Conservation (phyloP, 1,139 yeast species). For the Protomyces inundatus region DNA sequence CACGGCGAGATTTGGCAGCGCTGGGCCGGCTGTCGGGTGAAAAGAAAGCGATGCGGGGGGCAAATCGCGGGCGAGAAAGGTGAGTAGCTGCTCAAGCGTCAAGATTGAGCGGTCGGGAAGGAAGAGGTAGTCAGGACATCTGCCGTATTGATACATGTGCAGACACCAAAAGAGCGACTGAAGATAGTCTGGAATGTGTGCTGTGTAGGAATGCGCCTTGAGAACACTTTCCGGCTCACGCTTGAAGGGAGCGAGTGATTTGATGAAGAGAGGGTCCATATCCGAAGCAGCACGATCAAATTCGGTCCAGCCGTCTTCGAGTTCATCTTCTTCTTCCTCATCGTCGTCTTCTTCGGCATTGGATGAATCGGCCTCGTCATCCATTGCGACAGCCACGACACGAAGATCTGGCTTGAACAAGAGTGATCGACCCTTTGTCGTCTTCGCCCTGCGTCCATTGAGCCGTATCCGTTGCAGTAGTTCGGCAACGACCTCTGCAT, state of each 20-base stretch:
- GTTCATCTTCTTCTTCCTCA: conserved; percentile 7
- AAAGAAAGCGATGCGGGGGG: not conserved
- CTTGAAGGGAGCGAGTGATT: not conserved
- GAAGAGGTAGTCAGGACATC: conserved; percentile 11
- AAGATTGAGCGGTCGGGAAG: conserved; percentile 1
- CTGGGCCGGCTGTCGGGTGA: not conserved
- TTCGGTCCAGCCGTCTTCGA: not conserved
- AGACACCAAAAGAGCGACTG: conserved; percentile 15
- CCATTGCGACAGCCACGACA: conserved; percentile 8
- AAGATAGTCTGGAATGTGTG: conserved; percentile 4
- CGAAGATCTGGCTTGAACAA: conserved; percentile 2
- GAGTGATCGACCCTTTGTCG: not conserved
- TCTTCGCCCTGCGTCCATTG: not conserved
- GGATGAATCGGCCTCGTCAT: conserved; percentile 10
- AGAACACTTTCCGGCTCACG: not conserved
- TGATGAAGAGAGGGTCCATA: not conserved
- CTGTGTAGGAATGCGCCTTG: not conserved
- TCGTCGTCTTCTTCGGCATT: not conserved
- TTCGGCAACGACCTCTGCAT: conserved; percentile 10
- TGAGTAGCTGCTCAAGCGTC: conserved; percentile 18
- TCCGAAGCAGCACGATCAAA: not conserved
- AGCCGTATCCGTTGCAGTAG: conserved; percentile 5
- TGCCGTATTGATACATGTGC: conserved; percentile 6
- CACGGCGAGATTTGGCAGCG: not conserved
- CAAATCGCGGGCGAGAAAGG: conserved; percentile 6